phyloP scores from a whole-genome alignment of 192 early-diverging fungal genomes.

The Coemansia sp. region DNA sequence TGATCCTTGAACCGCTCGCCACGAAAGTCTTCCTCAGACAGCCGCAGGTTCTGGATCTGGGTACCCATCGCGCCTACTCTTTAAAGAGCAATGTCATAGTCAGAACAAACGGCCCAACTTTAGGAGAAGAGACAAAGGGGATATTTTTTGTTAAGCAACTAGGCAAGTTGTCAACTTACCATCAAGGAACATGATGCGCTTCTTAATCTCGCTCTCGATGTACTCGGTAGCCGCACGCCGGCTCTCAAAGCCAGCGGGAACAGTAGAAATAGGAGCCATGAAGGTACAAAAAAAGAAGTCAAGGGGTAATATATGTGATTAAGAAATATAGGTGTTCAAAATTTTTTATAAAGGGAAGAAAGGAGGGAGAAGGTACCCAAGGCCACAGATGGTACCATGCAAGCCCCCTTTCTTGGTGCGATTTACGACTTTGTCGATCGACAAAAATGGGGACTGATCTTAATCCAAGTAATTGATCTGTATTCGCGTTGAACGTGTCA shows the following conservation, averaged over 20 bases:
- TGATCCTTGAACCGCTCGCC: slow-evolving; percentile 83
- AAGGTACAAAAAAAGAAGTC: neutral
- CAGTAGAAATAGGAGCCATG: slow-evolving; percentile 34
- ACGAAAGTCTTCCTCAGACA: slow-evolving; percentile 87
- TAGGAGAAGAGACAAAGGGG: neutral
- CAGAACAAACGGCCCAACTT: neutral
- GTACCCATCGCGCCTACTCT: slow-evolving; percentile 83
- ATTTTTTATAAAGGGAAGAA: neutral
- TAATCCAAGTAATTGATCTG: neutral
- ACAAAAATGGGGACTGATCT: neutral
- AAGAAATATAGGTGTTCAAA: neutral
- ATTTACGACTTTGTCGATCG: neutral
- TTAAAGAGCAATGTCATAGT: neutral
- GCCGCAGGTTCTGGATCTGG: slow-evolving; percentile 82
- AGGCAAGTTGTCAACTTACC: slow-evolving; percentile 53
- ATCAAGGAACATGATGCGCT: slow-evolving; percentile 96
- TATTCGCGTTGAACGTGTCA: neutral
- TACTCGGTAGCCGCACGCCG: slow-evolving; percentile 61
- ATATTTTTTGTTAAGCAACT: neutral
- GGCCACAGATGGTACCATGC: neutral
- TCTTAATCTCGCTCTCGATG: slow-evolving; percentile 72
- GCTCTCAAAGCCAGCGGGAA: slow-evolving; percentile 47
- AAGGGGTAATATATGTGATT: neutral
- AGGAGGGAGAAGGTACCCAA: neutral
- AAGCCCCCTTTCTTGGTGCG: neutral